Percentiles rank a stretch among this genome's conserved stretches.
These are phyloP conservation scores for Thuja plicata DNA, from an alignment of 83 land plant species.

Conservation along the genomic window DNA sequence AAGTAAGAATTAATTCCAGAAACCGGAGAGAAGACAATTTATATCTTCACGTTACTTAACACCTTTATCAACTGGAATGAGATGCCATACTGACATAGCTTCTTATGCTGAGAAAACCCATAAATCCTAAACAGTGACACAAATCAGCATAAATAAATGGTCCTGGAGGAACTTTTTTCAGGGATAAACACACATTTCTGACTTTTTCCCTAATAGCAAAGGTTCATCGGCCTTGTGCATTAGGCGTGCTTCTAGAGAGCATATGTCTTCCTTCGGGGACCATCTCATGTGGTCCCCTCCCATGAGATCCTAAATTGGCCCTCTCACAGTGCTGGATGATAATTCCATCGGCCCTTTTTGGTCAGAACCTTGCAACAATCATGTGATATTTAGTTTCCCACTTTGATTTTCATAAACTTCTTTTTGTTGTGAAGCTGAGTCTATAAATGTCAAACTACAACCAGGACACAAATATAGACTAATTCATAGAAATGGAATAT, in stretches of 20 bases:
- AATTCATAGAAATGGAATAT: too few species aligned
- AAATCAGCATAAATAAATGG: background rate
- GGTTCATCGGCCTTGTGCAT: background rate
- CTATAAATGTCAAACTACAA: too few species aligned
- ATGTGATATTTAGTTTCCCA: background rate
- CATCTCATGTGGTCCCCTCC: background rate
- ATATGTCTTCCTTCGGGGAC: background rate
- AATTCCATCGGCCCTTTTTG: background rate
- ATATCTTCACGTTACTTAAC: background rate
- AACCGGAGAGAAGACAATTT: background rate
- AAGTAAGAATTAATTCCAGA: background rate
- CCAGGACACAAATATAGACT: too few species aligned
- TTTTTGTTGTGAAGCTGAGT: background rate
- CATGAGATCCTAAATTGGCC: background rate
- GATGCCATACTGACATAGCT: background rate
- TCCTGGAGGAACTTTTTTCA: too few species aligned
- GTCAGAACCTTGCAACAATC: background rate
- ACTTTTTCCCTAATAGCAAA: background rate
- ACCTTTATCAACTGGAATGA: background rate
- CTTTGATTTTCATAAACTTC: background rate
- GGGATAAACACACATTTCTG: background rate
- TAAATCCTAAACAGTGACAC: background rate
- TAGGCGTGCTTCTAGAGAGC: background rate
- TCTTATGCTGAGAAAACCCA: background rate
- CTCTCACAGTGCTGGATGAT: background rate